These are phyloP conservation scores for Arthrinium phaeospermum DNA, from an alignment of 2,329 filamentous ascomycete genomes.

Conservation along the genomic window DNA sequence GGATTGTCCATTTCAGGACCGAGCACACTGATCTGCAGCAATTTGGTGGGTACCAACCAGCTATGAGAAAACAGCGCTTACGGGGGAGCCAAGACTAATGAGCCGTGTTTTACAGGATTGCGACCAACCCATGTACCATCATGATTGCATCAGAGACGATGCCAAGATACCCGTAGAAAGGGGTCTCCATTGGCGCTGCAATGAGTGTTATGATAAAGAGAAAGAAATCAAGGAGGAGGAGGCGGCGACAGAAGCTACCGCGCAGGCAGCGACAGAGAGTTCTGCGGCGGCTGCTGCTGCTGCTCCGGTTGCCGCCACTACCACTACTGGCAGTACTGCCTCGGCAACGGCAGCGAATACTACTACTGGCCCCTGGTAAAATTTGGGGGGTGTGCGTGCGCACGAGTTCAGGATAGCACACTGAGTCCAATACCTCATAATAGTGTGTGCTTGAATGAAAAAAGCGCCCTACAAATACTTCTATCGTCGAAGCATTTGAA, in stretches of 20 bases:
- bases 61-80: background rate
- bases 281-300: background rate
- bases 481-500: background rate
- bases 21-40: slow-evolving; percentile 11
- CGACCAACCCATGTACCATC: slow-evolving; percentile 20
- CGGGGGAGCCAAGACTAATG: background rate
- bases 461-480: background rate
- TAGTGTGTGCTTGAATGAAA: background rate
- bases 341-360: background rate
- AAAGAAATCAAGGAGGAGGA: background rate
- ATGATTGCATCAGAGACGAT: slow-evolving; percentile 17
- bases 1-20: slow-evolving; percentile 15
- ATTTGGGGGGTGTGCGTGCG: background rate
- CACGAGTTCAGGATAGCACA: background rate
- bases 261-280: background rate
- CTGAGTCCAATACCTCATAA: background rate
- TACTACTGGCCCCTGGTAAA: background rate
- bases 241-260: background rate
- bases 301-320: background rate
- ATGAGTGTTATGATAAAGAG: slow-evolving; percentile 18
- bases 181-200: slow-evolving; percentile 20
- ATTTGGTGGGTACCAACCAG: slow-evolving; percentile 11
- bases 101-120: slow-evolving; percentile 17
- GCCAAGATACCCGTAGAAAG: slow-evolving; percentile 15
- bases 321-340: background rate